Percentiles rank a stretch among this genome's conserved stretches.
These are phyloP conservation scores for Xylariaceae sp. DNA, from an alignment of 2,329 filamentous ascomycete genomes.

Conservation along the genomic window DNA sequence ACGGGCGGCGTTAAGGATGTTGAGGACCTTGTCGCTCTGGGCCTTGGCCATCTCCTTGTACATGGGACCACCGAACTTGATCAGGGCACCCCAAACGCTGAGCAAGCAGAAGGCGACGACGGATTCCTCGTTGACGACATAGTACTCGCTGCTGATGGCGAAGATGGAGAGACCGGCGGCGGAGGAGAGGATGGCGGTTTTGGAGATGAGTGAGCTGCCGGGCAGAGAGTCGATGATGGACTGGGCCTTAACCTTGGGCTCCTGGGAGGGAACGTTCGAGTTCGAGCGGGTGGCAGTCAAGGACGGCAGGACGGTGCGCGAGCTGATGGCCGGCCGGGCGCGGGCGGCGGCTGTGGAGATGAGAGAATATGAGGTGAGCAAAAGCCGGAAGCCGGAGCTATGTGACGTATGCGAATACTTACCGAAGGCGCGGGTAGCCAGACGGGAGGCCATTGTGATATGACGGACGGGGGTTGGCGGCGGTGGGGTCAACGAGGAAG, in stretches of 20 bases:
- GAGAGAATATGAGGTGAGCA: conserved; percentile 27
- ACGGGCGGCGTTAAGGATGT: conserved; percentile 89
- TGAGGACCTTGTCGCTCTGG: conserved; percentile 88
- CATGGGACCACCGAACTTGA: conserved; percentile 87
- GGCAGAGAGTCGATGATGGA: conserved; percentile 90
- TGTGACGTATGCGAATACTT: conserved; percentile 41
- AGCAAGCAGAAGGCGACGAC: conserved; percentile 90
- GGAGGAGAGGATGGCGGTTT: conserved; percentile 94
- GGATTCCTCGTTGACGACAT: conserved; percentile 98
- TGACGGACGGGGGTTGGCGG: conserved; percentile 39
- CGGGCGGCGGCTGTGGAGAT: conserved; percentile 69
- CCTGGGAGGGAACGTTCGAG: conserved; percentile 75
- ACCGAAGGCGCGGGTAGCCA: conserved; percentile 94
- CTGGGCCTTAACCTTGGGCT: conserved; percentile 95
- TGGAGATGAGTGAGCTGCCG: conserved; percentile 86
- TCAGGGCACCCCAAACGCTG: conserved; percentile 85
- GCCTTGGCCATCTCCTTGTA: conserved; percentile 89
- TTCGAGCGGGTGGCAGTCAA: conserved; percentile 62
- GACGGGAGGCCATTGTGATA: conserved; percentile 92
- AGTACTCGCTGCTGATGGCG: conserved; percentile 98
- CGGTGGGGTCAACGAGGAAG: conserved; percentile 38
- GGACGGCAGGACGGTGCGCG: conserved; percentile 45
- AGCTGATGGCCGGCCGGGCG: conserved; percentile 75
- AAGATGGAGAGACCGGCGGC: conserved; percentile 86
- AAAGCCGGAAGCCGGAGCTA: not conserved